Evolutionary conservation across 1,284 basidiomycete genomes (phyloP), one percentile per base, ranked within the genome.

Genomic region (Mycosarcoma mackinlayi): DNA sequence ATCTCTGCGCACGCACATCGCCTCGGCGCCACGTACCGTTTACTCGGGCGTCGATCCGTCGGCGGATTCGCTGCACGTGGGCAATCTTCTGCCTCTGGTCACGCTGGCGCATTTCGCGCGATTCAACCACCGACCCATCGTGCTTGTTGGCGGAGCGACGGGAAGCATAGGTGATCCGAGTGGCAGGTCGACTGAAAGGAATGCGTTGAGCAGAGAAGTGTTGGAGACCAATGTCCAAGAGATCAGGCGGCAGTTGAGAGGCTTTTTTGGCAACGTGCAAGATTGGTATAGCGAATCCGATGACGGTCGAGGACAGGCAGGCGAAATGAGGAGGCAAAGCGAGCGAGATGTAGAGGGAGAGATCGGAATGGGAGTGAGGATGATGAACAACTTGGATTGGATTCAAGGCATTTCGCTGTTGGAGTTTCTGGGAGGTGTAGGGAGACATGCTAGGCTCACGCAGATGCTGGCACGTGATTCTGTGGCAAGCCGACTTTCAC

Each of bases 111-210:
- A 97, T 79, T 95, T 98, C 82, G 90, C 91, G 35, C 78, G 92
- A 18, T 86, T 87, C 28, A 93, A 94, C 0, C 94, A 98, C 82
- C 86, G n/a, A 0, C 48, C 67, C 2, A 60, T 70, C 30, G 53
- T 71, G 2, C 50, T 71, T 16, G 58, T 97, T 81, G 95, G 95
- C 31, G 94, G 94, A 0, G 95, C 93, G 1, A 98, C 96, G 0
- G 96, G 94, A 3, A 88, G 91, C n/a, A 91, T 99, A 30, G 96
- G 96, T 7, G 96, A 99, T 81, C 96, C 96, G 2, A 94, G 93
- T 0, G 96, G 96, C 1, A 87, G 94, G 27, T 87, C 87, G 2
- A 89, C 89, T 0, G 96, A 97, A 82, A 89, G 96, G 16, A 88
- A 89, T 53, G 86, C 89, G 1, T 88, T 93, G 6, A 86, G 88